Conservation (phyloP, 306 rosid species). For the Casuarina glauca region DNA sequence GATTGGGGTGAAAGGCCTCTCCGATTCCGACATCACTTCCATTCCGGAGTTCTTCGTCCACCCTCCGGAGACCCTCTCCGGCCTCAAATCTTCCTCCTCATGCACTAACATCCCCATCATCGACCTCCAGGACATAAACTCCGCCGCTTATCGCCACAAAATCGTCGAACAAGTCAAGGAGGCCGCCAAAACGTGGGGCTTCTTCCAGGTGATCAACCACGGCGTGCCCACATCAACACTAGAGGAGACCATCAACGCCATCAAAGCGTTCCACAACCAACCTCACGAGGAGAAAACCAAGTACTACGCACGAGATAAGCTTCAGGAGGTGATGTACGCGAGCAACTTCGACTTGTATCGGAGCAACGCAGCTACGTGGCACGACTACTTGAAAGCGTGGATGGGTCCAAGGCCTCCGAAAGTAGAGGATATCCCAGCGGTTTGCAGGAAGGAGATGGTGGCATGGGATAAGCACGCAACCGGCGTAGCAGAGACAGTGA, state of each 20-base stretch:
- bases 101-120: conserved; percentile 31
- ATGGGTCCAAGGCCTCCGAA: conserved; percentile 3
- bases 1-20: conserved; percentile 53
- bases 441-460: conserved; percentile 31
- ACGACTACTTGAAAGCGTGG: conserved; percentile 41
- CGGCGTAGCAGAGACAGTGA: conserved; percentile 18
- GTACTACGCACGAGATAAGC: conserved; percentile 42
- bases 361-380: conserved; percentile 39
- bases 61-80: conserved; percentile 33
- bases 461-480: conserved; percentile 30
- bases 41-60: conserved; percentile 43
- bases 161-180: conserved; percentile 37
- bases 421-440: conserved; percentile 26
- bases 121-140: conserved; percentile 35
- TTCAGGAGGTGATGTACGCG: conserved; percentile 29
- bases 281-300: conserved; percentile 31
- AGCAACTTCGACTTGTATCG: conserved; percentile 41
- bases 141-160: conserved; percentile 14
- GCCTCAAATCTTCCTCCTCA: conserved; percentile 24
- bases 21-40: conserved; percentile 45
- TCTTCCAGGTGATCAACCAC: conserved; percentile 55
- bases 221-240: conserved; percentile 20
- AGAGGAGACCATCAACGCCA: conserved; percentile 22
- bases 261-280: conserved; percentile 44
- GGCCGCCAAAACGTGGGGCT: conserved; percentile 46